Conservation (phyloP, 257 asterid species). For the Lantana camara region DNA sequence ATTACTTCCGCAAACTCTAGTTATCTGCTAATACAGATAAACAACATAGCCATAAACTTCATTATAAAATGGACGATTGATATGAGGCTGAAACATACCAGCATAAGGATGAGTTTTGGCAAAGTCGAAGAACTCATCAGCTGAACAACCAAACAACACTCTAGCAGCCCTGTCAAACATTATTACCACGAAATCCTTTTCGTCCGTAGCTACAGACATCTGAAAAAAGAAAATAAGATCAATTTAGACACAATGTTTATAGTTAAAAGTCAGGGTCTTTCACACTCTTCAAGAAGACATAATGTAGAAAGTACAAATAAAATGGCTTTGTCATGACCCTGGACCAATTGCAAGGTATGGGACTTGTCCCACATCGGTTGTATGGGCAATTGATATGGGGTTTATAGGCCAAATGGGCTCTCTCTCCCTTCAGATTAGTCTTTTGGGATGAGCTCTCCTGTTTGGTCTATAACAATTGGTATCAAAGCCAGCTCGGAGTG, state of each 20-base stretch:
- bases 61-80: background rate
- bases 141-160: constrained; percentile 89
- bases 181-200: constrained; percentile 65
- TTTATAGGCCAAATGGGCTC: too few species aligned
- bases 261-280: background rate
- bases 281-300: background rate
- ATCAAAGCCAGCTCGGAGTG: too few species aligned
- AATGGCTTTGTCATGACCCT: too few species aligned
- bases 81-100: constrained; percentile 39
- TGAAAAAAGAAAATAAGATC: constrained; percentile 37
- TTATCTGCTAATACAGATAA: background rate
- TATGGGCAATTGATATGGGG: too few species aligned
- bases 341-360: too few species aligned
- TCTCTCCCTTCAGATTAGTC: too few species aligned
- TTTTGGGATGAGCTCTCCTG: too few species aligned
- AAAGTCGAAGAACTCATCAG: constrained; percentile 80
- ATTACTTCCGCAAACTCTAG: background rate
- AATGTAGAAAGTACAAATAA: background rate
- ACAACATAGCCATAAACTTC: background rate
- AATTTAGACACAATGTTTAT: too few species aligned
- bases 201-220: constrained; percentile 82
- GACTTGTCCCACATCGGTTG: too few species aligned
- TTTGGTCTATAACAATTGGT: too few species aligned
- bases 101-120: constrained; percentile 73
- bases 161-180: constrained; percentile 92